phyloP scores from a whole-genome alignment of 75 land plant species.

The Pinus tabuliformis region DNA sequence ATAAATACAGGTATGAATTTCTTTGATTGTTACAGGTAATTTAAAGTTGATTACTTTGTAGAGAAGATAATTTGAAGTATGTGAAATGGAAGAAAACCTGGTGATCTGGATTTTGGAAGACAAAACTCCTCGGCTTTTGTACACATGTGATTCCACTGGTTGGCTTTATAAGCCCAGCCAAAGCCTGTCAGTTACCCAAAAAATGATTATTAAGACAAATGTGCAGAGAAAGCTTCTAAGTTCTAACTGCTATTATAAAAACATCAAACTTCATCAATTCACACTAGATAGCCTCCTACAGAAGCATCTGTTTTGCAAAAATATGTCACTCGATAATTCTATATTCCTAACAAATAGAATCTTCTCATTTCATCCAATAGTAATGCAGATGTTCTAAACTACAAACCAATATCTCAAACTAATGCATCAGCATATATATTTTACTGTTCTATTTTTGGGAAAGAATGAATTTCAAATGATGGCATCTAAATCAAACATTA shows the following conservation, averaged over 20 bases:
- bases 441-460: background rate
- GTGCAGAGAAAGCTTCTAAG: background rate
- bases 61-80: too few relatives aligned
- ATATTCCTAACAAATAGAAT: background rate
- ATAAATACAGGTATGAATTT: too few relatives aligned
- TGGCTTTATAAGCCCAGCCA: constrained; percentile 88
- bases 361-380: background rate
- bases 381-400: background rate
- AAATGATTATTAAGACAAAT: constrained; percentile 2
- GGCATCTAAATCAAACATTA: too few relatives aligned
- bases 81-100: constrained; percentile 47
- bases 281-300: background rate
- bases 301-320: constrained; percentile 3
- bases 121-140: constrained; percentile 76
- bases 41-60: too few relatives aligned
- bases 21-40: too few relatives aligned
- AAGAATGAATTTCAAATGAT: background rate
- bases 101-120: constrained; percentile 99
- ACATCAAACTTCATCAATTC: background rate
- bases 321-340: background rate
- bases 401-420: background rate
- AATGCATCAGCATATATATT: background rate
- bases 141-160: constrained; percentile 58
- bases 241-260: background rate
- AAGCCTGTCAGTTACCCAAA: constrained; percentile 41